A percentile compares a stretch with the other conserved stretches of the same genome.
These are phyloP conservation scores for Xenoacremonium recifei DNA, from an alignment of 2,329 filamentous ascomycete genomes.

Conservation along the genomic window DNA sequence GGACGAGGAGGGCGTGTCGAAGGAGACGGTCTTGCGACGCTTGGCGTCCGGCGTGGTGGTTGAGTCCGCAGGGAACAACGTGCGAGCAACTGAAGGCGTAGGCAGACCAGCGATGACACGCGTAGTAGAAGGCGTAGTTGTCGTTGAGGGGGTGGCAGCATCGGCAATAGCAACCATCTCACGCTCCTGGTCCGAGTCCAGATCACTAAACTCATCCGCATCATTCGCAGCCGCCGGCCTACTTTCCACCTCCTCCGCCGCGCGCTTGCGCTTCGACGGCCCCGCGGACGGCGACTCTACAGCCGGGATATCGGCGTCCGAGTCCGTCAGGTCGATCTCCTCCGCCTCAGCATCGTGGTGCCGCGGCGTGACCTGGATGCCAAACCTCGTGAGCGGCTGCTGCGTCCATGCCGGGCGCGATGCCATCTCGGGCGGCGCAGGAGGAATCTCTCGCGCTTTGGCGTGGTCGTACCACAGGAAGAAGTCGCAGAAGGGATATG, in stretches of 20 bases:
- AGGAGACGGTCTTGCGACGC: slow-evolving; percentile 32
- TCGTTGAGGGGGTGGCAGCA: slow-evolving; percentile 10
- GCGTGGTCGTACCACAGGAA: slow-evolving; percentile 46
- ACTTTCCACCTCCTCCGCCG: slow-evolving; percentile 23
- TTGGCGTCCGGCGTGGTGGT: slow-evolving; percentile 27
- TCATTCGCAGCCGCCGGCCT: no score
- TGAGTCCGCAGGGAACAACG: slow-evolving; percentile 34
- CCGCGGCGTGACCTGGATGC: slow-evolving; percentile 23
- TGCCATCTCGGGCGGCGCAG: slow-evolving; percentile 4
- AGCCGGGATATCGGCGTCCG: slow-evolving; percentile 10
- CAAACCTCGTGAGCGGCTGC: slow-evolving; percentile 27
- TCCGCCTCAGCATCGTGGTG: slow-evolving; percentile 9
- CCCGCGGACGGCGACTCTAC: slow-evolving; percentile 17
- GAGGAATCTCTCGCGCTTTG: slow-evolving; percentile 25
- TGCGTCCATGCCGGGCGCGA: slow-evolving; percentile 27
- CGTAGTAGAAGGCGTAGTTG: slow-evolving; percentile 26
- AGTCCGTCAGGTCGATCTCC: slow-evolving; percentile 10
- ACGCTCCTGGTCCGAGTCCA: slow-evolving; percentile 39
- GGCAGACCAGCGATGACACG: slow-evolving; percentile 24
- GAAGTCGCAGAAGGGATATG: slow-evolving; percentile 45
- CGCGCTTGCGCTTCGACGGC: slow-evolving; percentile 30
- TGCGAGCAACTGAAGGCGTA: slow-evolving; percentile 36
- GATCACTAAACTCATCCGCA: slow-evolving; percentile 31
- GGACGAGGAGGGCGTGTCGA: slow-evolving; percentile 20
- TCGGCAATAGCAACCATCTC: slow-evolving; percentile 36